Evolutionary conservation across 2,329 filamentous ascomycete species (phyloP), one percentile per base, ranked within the genome.

Genomic region (Microsporum ferrugineum): DNA sequence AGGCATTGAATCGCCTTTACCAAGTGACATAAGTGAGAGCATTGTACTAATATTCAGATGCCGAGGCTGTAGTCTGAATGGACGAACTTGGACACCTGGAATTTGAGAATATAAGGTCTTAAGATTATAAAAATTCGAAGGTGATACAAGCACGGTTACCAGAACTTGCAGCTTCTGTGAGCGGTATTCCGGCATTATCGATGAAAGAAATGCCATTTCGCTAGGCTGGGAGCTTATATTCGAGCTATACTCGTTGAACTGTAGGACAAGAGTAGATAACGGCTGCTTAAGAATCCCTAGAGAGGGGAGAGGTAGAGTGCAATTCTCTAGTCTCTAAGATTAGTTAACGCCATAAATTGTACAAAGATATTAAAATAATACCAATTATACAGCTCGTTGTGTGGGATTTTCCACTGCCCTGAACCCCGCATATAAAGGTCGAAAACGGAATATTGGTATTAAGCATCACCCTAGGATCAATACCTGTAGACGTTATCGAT

Each of bases 181-280:
- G n/a, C 41, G 1, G 41, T 45, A 45, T 45, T 45, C 41, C 3
- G 41, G 41, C 12, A 45, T 45, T 5, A 45, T 14, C 3, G 77
- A 78, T 0, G 79, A 74, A 2, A 88, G 70, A 63, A 78, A 83
- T 0, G 84, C 82, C 0, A 80, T 84, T 68, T 88, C 85, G 61
- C 84, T 85, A 0, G 83, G 78, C 0, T 74, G 74, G 10, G 79
- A 79, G 0, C 76, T 71, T 0, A 69, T 66, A 49, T 80, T 77
- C 0, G 77, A 80, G 8, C 77, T 75, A 63, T 82, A 83, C 0
- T 77, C 78, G 64, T 86, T 83, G 62, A 85, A 88, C 63, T 88
- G 84, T 57, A 88, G 87, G 0, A 88, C 80, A 0, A 88, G 71
- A 0, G 82, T 84, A 0, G 83, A 82, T 0, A 87, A 71, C 0